Base-by-base conservation (phyloP, 805 yeast species). In the Suhomyces xylopsoci region DNA sequence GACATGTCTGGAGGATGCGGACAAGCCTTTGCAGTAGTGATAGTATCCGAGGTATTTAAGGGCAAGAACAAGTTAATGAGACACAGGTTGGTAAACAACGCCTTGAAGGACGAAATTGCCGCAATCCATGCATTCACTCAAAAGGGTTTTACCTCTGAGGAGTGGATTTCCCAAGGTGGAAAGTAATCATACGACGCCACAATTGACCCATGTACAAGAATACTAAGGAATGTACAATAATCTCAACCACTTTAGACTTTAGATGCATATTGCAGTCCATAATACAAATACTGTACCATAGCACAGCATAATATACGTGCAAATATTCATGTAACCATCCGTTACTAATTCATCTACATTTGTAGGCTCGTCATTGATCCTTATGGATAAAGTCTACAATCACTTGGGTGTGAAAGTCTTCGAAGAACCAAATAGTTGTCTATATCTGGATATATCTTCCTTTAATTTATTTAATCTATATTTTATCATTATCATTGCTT, bases 71-170 rank as follows among this genome's bases (percentile, higher is more conserved):
- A 88, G 66, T 76, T 94, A 48, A 81, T 84, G 76, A 81, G 99
- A 64, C 96, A 93, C 62, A 77, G 98, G 58, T 62, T 91, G 59
- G 97, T 96, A 47, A 94, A 94, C 68, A 74, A 67, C 30, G 84
- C 88, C 1, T 76, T 94, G 56, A 85, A 86, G 61, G 90, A 87
- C n/a, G 97, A 92, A 66, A 89, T 94, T 30, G 85, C 88, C 0
- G 70, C 77, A 5, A 92, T 94, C 45, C 99, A 94, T 70, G 98
- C 99, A 0, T 94, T 96, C 68, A 90, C 97, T 0, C 97, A 94
- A 63, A 91, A 90, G 71, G 88, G 76, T 10, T 93, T 84, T 64
- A 92, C 97, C 0, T 83, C 85, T 1, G 88, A 81, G n/a, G 99
- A 93, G 68, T 93, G 97, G 97, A 50, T 50, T 34, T 62, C 62